Conservation (phyloP, 495 filamentous ascomycete genomes). For the Chaetomium tenue region DNA sequence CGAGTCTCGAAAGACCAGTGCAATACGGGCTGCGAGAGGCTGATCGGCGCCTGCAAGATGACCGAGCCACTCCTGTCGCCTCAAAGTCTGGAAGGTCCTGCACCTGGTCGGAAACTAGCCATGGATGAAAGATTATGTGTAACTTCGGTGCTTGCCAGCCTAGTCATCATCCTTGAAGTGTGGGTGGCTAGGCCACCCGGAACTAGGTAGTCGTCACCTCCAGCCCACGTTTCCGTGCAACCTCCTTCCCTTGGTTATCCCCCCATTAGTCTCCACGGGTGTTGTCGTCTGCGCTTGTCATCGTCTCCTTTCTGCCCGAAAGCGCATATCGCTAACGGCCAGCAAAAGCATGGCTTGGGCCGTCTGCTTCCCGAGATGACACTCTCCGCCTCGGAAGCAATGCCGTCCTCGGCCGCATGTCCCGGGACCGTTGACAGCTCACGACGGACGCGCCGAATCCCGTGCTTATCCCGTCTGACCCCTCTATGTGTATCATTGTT, state of each 20-base stretch:
- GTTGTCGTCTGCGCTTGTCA: neutral
- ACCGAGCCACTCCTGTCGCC: constrained; percentile 6
- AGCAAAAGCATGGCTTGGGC: constrained; percentile 9
- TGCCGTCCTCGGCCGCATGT: neutral
- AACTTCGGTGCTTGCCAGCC: constrained; percentile 1
- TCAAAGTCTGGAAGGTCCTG: neutral
- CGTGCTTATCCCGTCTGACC: neutral
- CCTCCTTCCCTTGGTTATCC: neutral
- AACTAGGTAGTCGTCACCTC: neutral
- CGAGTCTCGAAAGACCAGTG: neutral
- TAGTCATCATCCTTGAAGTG: neutral
- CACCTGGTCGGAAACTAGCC: neutral
- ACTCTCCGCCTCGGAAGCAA: constrained; percentile 11
- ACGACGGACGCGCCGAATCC: neutral
- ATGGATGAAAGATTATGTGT: constrained; percentile 14
- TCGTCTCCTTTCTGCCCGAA: neutral
- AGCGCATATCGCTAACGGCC: neutral
- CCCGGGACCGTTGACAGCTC: neutral
- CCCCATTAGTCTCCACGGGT: neutral
- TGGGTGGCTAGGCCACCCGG: neutral
- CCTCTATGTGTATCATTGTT: constrained; percentile 4
- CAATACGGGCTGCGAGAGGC: neutral
- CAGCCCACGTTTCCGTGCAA: constrained; percentile 2
- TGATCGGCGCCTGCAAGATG: constrained; percentile 9
- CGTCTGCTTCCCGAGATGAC: constrained; percentile 4